Conservation (phyloP, 129 eudicot genomes). For the Smallanthus sonchifolius region DNA sequence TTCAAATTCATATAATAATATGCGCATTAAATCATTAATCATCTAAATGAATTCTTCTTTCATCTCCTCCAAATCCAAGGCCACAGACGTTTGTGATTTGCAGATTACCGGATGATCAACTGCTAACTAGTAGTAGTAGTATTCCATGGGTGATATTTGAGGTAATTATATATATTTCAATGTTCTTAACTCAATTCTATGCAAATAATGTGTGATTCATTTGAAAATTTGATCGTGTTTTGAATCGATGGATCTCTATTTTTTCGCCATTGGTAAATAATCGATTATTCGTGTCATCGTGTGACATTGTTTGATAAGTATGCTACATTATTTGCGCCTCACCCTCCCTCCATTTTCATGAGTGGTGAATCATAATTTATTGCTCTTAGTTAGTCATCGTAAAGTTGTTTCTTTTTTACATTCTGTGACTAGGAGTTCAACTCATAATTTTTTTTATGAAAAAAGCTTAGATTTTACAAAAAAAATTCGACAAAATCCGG, state of each 20-base stretch:
- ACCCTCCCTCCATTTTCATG: too few relatives aligned
- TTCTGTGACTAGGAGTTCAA: too few relatives aligned
- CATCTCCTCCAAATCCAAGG: background rate
- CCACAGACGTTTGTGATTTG: background rate
- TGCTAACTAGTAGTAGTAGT: background rate
- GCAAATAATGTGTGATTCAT: background rate
- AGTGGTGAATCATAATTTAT: too few relatives aligned
- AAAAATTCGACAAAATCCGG: too few relatives aligned
- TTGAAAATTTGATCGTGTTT: background rate
- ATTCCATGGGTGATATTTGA: background rate
- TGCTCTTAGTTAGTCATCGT: too few relatives aligned
- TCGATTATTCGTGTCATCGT: too few relatives aligned
- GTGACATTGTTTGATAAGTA: background rate
- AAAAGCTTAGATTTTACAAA: too few relatives aligned
- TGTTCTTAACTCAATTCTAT: background rate
- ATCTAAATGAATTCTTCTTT: background rate
- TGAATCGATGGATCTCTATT: background rate
- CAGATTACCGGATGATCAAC: background rate
- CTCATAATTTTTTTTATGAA: too few relatives aligned
- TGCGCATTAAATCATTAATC: background rate
- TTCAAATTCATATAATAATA: background rate
- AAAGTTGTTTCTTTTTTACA: too few relatives aligned
- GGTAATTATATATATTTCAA: background rate
- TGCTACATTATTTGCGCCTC: too few relatives aligned
- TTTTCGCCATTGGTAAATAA: background rate